A percentile compares a stretch with the other conserved stretches of the same genome.
Conservation (phyloP, 768 basidiomycete genomes). For the Hygrophorus russula region DNA sequence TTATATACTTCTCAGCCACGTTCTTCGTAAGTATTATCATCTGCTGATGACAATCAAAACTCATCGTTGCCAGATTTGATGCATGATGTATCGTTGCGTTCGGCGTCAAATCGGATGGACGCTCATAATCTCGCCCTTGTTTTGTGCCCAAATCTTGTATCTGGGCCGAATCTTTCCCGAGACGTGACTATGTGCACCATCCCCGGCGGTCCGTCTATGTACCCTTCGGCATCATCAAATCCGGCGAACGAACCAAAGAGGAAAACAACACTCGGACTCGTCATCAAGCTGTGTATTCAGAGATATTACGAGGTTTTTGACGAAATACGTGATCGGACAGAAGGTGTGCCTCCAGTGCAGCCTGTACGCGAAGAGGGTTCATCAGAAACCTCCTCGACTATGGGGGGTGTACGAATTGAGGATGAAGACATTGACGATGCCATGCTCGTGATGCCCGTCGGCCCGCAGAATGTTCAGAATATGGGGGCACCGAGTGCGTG, state of each 20-base stretch:
- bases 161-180: slow-evolving; percentile 50
- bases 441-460: slow-evolving; percentile 65
- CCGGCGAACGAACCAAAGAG: slow-evolving; percentile 26
- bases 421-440: slow-evolving; percentile 69
- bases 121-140: slow-evolving; percentile 76
- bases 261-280: slow-evolving; percentile 53
- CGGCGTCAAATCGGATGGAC: slow-evolving; percentile 67
- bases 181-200: slow-evolving; percentile 71
- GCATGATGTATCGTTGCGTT: slow-evolving; percentile 65
- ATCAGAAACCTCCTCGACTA: slow-evolving; percentile 14
- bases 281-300: slow-evolving; percentile 70
- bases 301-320: slow-evolving; percentile 83
- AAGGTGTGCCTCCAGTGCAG: slow-evolving; percentile 31
- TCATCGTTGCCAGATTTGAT: slow-evolving; percentile 46
- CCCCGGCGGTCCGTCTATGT: slow-evolving; percentile 33
- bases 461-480: slow-evolving; percentile 22
- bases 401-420: slow-evolving; percentile 19
- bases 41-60: slow-evolving; percentile 9
- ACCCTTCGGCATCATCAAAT: slow-evolving; percentile 15
- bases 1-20: slow-evolving; percentile 61
- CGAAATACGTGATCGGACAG: slow-evolving; percentile 62
- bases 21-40: slow-evolving; percentile 41
- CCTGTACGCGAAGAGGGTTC: slow-evolving; percentile 10
- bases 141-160: slow-evolving; percentile 69
- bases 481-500: slow-evolving; percentile 22